Evolutionary conservation across 1,284 basidiomycete genomes (phyloP), one percentile per base, ranked within the genome.

Genomic region (Cryptococcus sp.): DNA sequence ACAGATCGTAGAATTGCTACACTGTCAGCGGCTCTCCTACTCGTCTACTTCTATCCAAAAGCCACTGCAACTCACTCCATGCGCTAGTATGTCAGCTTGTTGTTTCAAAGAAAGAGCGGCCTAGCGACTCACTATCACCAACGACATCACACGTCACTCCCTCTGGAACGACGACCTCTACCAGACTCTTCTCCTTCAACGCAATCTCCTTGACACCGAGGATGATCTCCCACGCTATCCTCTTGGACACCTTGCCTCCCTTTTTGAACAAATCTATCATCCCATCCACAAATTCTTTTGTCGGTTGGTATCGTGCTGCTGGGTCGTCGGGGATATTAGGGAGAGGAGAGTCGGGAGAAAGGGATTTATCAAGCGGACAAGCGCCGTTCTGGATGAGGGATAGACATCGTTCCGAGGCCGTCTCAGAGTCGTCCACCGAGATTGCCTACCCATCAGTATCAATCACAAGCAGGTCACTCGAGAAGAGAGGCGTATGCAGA

Each of bases 221-320:
- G 24, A 93, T 79, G 61, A 99, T 97, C 75, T 97, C 90, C 92
- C 92, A 97, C 23, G 86, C 90, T 55, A 91, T 86, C 71, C 90
- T 78, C 72, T 84, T 83, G 4, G 91, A 84, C 46, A 97, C 74
- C 23, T 84, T 79, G 2, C 69, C 72, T 71, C 93, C 93, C 38
- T 84, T 80, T 75, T 94, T 95, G 76, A 97, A 97, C 81, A 83
- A 87, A 58, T 85, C 77, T 41, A 97, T 82, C 91, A 97, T 93
- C 28, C 76, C 79, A 55, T 82, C 79, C 55, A 98, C 78, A 72
- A 97, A 98, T 47, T 84, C 79, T 32, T 79, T 69, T 19, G 83
- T 86, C 50, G 92, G 87, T 42, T 70, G 75, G 74, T 82, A 89
- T 22, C 75, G 56, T 4, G 51, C 69, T 10, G 58, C 63, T 38